Evolutionary conservation across 495 filamentous ascomycete genomes (phyloP).

Genomic region (Xylaria cubensis): DNA sequence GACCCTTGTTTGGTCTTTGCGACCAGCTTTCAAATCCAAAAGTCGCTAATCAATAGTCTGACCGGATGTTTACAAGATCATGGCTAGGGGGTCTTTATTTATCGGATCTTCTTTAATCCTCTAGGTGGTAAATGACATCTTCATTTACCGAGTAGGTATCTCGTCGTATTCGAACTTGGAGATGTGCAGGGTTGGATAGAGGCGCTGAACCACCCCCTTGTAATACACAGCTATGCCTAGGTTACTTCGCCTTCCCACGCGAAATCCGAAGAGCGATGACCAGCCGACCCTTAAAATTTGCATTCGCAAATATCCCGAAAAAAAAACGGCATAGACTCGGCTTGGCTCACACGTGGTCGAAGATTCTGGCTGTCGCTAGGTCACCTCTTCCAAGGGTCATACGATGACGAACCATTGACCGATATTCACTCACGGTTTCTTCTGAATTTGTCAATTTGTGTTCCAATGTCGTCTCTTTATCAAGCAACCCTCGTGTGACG

Average conservation of each 20-base stretch:
- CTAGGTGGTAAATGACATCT: background rate
- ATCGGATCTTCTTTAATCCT: slow-evolving; percentile 6
- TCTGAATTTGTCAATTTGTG: slow-evolving; percentile 4
- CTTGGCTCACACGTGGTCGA: slow-evolving; percentile 5
- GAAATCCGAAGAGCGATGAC: slow-evolving; percentile 23
- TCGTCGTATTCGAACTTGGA: too few species aligned
- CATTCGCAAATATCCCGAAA: slow-evolving; percentile 7
- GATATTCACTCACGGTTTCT: background rate
- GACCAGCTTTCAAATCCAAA: background rate
- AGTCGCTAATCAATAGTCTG: background rate
- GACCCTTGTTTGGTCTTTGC: background rate
- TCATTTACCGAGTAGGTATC: background rate
- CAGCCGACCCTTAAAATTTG: background rate
- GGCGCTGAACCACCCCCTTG: background rate
- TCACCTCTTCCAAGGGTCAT: slow-evolving; percentile 7
- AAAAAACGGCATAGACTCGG: slow-evolving; percentile 20
- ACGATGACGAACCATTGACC: slow-evolving; percentile 9
- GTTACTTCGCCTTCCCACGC: background rate
- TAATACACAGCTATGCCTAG: background rate
- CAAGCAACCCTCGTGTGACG: slow-evolving; percentile 12
- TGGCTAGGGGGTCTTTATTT: background rate
- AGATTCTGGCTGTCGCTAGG: slow-evolving; percentile 11
- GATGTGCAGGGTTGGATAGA: background rate
- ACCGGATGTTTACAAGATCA: background rate
- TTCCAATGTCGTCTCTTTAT: slow-evolving; percentile 5